Percentiles rank a stretch among this genome's conserved stretches.
Evolutionary conservation across 1,284 basidiomycete genomes (phyloP).

Genomic region (Porphyrellus sp.): DNA sequence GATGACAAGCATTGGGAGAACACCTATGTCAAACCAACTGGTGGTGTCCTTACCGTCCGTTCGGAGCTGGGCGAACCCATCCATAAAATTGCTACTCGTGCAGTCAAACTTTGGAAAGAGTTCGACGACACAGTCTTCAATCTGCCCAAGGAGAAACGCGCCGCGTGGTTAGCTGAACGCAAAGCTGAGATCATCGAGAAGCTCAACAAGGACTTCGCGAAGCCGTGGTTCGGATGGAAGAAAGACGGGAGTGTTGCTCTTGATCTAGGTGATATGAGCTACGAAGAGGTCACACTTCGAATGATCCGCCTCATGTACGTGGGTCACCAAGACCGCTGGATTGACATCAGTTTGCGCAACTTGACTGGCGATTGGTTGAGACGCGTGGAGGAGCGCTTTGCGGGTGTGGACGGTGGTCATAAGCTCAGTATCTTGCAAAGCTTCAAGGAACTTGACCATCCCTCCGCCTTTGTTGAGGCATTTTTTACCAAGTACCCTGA

Average conservation of each 20-base stretch:
- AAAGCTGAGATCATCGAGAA: slow-evolving; percentile 88
- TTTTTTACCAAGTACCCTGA: slow-evolving; percentile 88
- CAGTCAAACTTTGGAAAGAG: slow-evolving; percentile 96
- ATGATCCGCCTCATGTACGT: slow-evolving; percentile 95
- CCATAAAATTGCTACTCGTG: slow-evolving; percentile 97
- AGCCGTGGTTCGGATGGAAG: slow-evolving; percentile 97
- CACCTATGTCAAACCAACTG: slow-evolving; percentile 92
- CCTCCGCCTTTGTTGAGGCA: slow-evolving; percentile 68
- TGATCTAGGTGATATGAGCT: slow-evolving; percentile 95
- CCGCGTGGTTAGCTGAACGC: slow-evolving; percentile 83
- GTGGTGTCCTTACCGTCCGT: slow-evolving; percentile 94
- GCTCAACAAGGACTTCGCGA: slow-evolving; percentile 93
- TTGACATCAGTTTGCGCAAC: slow-evolving; percentile 92
- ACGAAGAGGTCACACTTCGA: slow-evolving; percentile 91
- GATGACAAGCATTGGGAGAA: slow-evolving; percentile 93
- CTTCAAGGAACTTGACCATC: slow-evolving; percentile 82
- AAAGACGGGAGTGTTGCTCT: slow-evolving; percentile 82
- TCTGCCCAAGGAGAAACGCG: slow-evolving; percentile 92
- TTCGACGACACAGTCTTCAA: slow-evolving; percentile 97
- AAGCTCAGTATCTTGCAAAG: slow-evolving; percentile 91
- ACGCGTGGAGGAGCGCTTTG: slow-evolving; percentile 95
- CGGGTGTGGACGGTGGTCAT: slow-evolving; percentile 79
- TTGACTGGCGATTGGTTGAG: slow-evolving; percentile 96
- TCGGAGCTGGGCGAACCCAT: slow-evolving; percentile 99
- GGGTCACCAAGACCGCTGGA: slow-evolving; percentile 87